These are phyloP conservation scores for Aeminium ludgeri DNA, from an alignment of 495 filamentous ascomycete genomes.

Conservation along the genomic window DNA sequence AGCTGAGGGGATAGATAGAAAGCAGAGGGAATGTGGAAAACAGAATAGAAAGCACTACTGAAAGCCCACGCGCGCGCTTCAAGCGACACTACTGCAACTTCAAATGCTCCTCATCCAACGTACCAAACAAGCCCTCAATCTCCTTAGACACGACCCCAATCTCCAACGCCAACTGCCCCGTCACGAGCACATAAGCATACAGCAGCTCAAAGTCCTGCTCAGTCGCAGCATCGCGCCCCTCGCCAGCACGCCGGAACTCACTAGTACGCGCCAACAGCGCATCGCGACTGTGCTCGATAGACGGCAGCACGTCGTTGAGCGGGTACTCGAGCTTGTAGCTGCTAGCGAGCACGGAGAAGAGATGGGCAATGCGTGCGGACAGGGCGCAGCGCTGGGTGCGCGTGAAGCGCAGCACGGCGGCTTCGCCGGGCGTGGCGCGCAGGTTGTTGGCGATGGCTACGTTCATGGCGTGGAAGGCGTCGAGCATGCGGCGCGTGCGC, in stretches of 20 bases:
- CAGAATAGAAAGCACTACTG: too few species aligned
- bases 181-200: conserved; percentile 58
- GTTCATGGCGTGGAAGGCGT: conserved; percentile 91
- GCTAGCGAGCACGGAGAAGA: conserved; percentile 82
- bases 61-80: too few species aligned
- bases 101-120: conserved; percentile 55
- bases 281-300: conserved; percentile 61
- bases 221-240: conserved; percentile 32
- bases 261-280: conserved; percentile 79
- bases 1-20: too few species aligned
- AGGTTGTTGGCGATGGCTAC: conserved; percentile 72
- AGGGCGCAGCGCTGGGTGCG: conserved; percentile 61
- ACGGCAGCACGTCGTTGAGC: conserved; percentile 71
- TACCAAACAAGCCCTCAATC: conserved; percentile 58
- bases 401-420: conserved; percentile 61
- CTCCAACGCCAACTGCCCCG: conserved; percentile 49
- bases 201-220: conserved; percentile 56
- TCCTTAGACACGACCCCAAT: conserved; percentile 50
- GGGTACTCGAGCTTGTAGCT: conserved; percentile 90
- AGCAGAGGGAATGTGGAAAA: too few species aligned
- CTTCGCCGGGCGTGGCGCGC: conserved; percentile 60
- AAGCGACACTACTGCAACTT: conserved; percentile 53
- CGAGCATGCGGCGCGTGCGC: conserved; percentile 66
- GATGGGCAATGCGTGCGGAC: conserved; percentile 74
- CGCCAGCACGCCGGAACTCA: conserved; percentile 57